Conservation (phyloP, 345 rosid species). For the Bruguiera parviflora region DNA sequence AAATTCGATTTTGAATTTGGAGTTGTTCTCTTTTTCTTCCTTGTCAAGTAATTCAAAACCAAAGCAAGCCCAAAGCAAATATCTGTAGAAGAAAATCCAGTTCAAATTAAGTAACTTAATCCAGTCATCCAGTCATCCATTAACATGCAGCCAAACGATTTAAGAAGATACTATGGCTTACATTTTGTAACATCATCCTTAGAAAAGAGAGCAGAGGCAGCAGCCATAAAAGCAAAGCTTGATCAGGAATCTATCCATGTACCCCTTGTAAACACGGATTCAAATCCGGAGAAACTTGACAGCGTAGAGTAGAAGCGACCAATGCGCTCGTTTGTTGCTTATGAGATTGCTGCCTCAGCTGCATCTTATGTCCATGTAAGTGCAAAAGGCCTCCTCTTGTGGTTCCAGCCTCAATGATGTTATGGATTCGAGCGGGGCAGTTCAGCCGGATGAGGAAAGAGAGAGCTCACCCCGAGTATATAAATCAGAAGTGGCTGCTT, state of each 20-base stretch:
- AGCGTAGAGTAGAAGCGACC: constrained; percentile 31
- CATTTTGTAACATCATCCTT: constrained; percentile 73
- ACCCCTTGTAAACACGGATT: constrained; percentile 19
- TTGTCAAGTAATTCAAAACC: background rate
- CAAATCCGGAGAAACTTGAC: background rate
- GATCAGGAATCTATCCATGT: constrained; percentile 46
- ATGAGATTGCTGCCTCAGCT: constrained; percentile 90
- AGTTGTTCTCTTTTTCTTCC: background rate
- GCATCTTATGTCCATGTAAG: constrained; percentile 68
- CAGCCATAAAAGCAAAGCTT: constrained; percentile 47
- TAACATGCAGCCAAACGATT: constrained; percentile 43
- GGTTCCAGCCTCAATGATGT: constrained; percentile 15
- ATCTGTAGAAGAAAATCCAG: background rate
- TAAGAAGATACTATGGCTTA: constrained; percentile 60
- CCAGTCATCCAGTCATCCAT: background rate
- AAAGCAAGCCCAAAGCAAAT: background rate
- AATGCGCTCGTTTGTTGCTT: constrained; percentile 52
- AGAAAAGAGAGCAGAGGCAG: constrained; percentile 69
- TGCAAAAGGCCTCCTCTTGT: constrained; percentile 39
- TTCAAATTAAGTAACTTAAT: background rate
- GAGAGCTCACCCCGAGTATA: constrained; percentile 33
- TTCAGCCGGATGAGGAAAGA: constrained; percentile 24
- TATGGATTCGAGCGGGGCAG: constrained; percentile 15
- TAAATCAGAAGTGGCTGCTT: constrained; percentile 79
- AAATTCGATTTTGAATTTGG: background rate